phyloP scores from a whole-genome alignment of 169 alveolate species.

The Cytauxzoon felis region DNA sequence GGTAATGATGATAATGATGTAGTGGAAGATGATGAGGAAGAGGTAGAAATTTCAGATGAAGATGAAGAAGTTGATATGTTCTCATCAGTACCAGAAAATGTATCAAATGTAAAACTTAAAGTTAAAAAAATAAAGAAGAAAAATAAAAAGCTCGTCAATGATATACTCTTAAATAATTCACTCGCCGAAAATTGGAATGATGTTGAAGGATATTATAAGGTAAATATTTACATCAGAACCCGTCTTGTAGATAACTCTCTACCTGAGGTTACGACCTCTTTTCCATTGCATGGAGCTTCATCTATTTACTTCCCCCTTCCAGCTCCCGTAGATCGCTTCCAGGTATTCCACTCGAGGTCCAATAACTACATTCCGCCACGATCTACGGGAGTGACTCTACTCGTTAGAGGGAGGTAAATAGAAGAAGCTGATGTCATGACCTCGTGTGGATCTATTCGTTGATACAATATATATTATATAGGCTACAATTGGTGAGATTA shows the following conservation, averaged over 20 bases:
- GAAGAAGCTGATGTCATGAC: too few relatives aligned
- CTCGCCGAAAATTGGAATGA: conserved; percentile 78
- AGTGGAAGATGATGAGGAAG: conserved; percentile 1
- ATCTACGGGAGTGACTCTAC: too few relatives aligned
- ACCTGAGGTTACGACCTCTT: too few relatives aligned
- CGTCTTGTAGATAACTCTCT: background rate
- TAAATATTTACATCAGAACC: conserved; percentile 2
- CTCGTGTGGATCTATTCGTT: background rate
- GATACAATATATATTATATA: conserved; percentile 2
- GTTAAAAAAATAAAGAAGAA: background rate
- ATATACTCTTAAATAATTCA: conserved; percentile 43
- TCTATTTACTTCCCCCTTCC: too few relatives aligned
- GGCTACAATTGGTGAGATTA: conserved; percentile 84
- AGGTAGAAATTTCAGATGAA: conserved; percentile 17
- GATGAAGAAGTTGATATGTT: conserved; percentile 67
- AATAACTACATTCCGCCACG: too few relatives aligned
- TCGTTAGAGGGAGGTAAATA: too few relatives aligned
- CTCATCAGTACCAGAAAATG: background rate
- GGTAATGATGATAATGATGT: background rate
- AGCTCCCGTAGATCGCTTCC: too few relatives aligned
- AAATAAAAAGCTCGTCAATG: background rate
- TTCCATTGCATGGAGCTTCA: background rate
- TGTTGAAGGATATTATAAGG: conserved; percentile 78
- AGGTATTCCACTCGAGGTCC: too few relatives aligned
- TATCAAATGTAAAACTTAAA: conserved; percentile 1